Evolutionary conservation across 2,329 filamentous ascomycete species (phyloP).

Genomic region (Didymella exigua): DNA sequence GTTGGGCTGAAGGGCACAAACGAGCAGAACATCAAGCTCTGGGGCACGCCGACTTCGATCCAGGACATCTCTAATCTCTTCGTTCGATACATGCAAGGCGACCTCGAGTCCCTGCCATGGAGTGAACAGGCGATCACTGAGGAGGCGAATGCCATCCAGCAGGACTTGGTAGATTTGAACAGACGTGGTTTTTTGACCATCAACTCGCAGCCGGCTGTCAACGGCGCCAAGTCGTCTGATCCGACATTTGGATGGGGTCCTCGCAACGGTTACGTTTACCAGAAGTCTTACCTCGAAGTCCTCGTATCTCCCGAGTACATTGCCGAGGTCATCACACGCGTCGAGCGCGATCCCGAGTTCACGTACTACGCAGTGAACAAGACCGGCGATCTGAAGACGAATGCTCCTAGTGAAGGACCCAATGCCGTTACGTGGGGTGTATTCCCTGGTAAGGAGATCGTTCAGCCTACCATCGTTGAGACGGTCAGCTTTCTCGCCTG

Average conservation of each 20-base stretch:
- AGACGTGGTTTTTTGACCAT: conserved; percentile 86
- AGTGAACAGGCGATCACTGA: conserved; percentile 85
- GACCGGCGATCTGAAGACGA: conserved; percentile 79
- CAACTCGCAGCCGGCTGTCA: conserved; percentile 95
- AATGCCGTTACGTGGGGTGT: conserved; percentile 99
- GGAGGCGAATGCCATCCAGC: conserved; percentile 79
- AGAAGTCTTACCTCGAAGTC: conserved; percentile 96
- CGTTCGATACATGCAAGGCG: conserved; percentile 79
- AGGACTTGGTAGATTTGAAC: conserved; percentile 82
- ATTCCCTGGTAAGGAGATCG: conserved; percentile 97
- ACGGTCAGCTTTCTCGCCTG: conserved; percentile 96
- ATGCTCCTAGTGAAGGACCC: conserved; percentile 81
- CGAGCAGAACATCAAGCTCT: conserved; percentile 92
- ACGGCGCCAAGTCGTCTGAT: conserved; percentile 86
- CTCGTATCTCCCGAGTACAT: conserved; percentile 82
- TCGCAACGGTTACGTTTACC: conserved; percentile 93
- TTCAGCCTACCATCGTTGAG: conserved; percentile 99
- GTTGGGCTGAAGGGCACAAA: conserved; percentile 94
- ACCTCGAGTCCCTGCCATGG: conserved; percentile 86
- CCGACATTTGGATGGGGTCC: conserved; percentile 93
- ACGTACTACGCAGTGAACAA: conserved; percentile 95
- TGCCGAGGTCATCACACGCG: conserved; percentile 74
- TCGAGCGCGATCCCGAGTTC: conserved; percentile 78
- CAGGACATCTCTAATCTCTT: conserved; percentile 84
- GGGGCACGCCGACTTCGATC: conserved; percentile 82